These are phyloP conservation scores for Epichloe gansuensis DNA, from an alignment of 2,329 filamentous ascomycete genomes.

Conservation along the genomic window DNA sequence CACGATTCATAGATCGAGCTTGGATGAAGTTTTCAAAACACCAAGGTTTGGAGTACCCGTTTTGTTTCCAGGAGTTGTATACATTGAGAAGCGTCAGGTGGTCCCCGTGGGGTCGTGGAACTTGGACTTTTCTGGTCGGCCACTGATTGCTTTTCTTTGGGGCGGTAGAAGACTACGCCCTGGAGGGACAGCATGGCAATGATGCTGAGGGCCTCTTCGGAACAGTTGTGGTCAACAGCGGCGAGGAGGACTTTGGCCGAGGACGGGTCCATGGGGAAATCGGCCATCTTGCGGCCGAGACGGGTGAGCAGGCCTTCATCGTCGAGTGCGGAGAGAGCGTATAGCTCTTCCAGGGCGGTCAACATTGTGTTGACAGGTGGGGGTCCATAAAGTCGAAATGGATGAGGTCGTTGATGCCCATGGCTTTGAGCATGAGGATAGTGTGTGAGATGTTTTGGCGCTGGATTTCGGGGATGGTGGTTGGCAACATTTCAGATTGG, in stretches of 20 bases:
- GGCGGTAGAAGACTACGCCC: constrained; percentile 83
- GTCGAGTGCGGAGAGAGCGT: constrained; percentile 80
- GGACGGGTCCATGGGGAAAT: constrained; percentile 94
- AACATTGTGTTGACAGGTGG: constrained; percentile 97
- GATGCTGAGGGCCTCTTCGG: constrained; percentile 87
- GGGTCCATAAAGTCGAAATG: constrained; percentile 99
- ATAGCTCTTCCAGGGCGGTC: constrained; percentile 87
- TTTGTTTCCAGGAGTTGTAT: constrained; percentile 92
- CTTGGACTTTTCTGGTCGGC: constrained; percentile 96
- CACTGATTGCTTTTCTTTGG: constrained; percentile 92
- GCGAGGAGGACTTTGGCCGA: constrained; percentile 84
- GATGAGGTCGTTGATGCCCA: constrained; percentile 96
- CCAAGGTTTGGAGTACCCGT: constrained; percentile 74
- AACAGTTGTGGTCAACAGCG: constrained; percentile 77
- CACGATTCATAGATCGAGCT: constrained; percentile 74
- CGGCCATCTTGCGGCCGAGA: constrained; percentile 90
- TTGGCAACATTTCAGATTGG: constrained; percentile 93
- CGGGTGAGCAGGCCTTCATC: constrained; percentile 91
- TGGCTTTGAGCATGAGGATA: constrained; percentile 95
- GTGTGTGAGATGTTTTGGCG: constrained; percentile 85
- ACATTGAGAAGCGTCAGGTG: constrained; percentile 93
- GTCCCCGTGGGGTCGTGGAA: constrained; percentile 95
- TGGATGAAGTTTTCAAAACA: constrained; percentile 98
- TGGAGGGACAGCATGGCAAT: constrained; percentile 87
- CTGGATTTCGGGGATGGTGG: constrained; percentile 92